phyloP scores from a whole-genome alignment of 2,329 filamentous ascomycete species.

The Aspergillus fructus region DNA sequence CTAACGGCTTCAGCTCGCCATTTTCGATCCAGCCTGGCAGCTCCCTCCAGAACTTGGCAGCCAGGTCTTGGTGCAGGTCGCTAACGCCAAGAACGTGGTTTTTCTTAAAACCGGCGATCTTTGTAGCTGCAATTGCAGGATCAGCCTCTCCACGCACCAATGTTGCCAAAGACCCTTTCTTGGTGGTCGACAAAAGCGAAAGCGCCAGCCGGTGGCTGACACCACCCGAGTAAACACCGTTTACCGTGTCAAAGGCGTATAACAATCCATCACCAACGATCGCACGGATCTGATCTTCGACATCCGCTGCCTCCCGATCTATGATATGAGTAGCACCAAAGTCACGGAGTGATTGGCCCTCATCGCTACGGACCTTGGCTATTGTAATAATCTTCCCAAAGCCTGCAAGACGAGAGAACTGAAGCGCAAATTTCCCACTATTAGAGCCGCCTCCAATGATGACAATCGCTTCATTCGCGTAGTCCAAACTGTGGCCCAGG shows the following conservation, averaged over 20 bases:
- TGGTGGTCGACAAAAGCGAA: conserved; percentile 35
- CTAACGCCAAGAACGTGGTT: conserved; percentile 27
- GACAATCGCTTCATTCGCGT: conserved; percentile 17
- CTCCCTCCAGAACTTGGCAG: conserved; percentile 31
- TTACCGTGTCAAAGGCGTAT: conserved; percentile 40
- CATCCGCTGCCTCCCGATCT: conserved; percentile 36
- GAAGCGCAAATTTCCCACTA: conserved; percentile 23
- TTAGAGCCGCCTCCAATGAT: conserved; percentile 28
- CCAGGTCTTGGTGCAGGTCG: conserved; percentile 28
- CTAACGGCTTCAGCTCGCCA: conserved; percentile 31
- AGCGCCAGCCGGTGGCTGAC: conserved; percentile 30
- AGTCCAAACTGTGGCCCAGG: conserved; percentile 16
- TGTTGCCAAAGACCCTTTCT: conserved; percentile 35
- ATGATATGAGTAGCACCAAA: conserved; percentile 45
- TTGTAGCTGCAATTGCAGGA: conserved; percentile 27
- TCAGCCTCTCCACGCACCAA: conserved; percentile 19
- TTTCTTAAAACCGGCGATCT: conserved; percentile 35
- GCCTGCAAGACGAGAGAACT: conserved; percentile 29
- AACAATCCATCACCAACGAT: conserved; percentile 42
- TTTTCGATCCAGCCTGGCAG: conserved; percentile 29
- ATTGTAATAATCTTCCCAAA: conserved; percentile 38
- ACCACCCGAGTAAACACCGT: conserved; percentile 1
- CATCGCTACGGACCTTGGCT: conserved; percentile 28
- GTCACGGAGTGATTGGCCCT: conserved; percentile 30
- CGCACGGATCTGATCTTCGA: conserved; percentile 32